phyloP scores from a whole-genome alignment of 2,329 filamentous ascomycete genomes.

The Cladosporium sp. region DNA sequence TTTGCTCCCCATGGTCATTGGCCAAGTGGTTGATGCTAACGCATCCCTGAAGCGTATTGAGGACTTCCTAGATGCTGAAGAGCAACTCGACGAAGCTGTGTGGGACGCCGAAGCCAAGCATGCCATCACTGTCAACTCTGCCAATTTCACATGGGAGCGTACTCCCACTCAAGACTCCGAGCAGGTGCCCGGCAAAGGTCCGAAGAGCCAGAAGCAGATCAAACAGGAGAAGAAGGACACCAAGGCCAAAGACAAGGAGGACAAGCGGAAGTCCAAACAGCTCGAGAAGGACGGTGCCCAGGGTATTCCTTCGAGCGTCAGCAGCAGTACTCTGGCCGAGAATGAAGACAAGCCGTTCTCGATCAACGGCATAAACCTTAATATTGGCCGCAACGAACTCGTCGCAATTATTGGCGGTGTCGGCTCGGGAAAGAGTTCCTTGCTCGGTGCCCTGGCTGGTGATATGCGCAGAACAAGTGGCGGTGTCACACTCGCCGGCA shows the following conservation, averaged over 20 bases:
- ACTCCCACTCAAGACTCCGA: slow-evolving; percentile 50
- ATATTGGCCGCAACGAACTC: slow-evolving; percentile 69
- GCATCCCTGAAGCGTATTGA: slow-evolving; percentile 81
- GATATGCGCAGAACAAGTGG: slow-evolving; percentile 86
- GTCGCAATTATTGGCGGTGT: slow-evolving; percentile 85
- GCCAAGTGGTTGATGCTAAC: slow-evolving; percentile 85
- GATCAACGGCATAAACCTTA: slow-evolving; percentile 63
- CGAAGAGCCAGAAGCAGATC: slow-evolving; percentile 32
- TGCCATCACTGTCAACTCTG: slow-evolving; percentile 65
- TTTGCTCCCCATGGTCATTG: slow-evolving; percentile 79
- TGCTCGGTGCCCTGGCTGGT: slow-evolving; percentile 83
- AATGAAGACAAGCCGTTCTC: slow-evolving; percentile 65
- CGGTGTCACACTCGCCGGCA: slow-evolving; percentile 69
- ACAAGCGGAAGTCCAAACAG: slow-evolving; percentile 32
- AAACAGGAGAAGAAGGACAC: slow-evolving; percentile 41
- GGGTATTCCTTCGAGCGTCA: slow-evolving; percentile 19
- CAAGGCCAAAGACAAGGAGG: slow-evolving; percentile 39
- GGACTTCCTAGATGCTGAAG: slow-evolving; percentile 82
- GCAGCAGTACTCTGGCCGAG: slow-evolving; percentile 54
- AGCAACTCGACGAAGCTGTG: slow-evolving; percentile 67
- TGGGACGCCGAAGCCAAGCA: slow-evolving; percentile 50
- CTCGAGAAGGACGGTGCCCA: slow-evolving; percentile 25
- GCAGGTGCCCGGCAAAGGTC: slow-evolving; percentile 27
- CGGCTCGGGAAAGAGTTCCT: slow-evolving; percentile 82
- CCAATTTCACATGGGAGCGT: slow-evolving; percentile 84